Conservation (phyloP, 1,284 basidiomycete genomes). For the Puccinia hordei region DNA sequence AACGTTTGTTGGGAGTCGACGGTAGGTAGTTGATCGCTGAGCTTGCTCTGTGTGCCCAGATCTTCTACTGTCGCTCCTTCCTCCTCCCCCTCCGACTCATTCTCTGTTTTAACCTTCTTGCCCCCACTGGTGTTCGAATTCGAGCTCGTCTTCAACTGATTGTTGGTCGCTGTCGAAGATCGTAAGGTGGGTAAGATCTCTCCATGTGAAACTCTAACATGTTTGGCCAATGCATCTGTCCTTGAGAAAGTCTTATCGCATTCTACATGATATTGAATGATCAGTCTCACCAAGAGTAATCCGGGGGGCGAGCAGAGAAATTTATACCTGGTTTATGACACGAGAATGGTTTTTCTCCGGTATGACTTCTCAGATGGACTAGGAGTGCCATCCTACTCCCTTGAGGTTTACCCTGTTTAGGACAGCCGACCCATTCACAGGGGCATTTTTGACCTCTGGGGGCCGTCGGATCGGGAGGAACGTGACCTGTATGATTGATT, state of each 20-base stretch:
- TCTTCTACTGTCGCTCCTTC: background rate
- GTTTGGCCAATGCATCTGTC: conserved; percentile 84
- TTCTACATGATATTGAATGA: conserved; percentile 63
- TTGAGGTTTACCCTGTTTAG: conserved; percentile 74
- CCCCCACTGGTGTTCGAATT: too few species aligned
- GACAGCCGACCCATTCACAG: conserved; percentile 83
- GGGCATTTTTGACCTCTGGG: conserved; percentile 49
- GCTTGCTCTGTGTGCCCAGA: background rate
- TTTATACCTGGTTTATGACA: conserved; percentile 73
- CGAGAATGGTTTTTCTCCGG: conserved; percentile 87
- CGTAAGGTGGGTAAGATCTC: conserved; percentile 29
- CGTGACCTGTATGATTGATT: conserved; percentile 22
- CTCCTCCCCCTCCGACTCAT: too few species aligned
- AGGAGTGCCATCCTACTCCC: conserved; percentile 83
- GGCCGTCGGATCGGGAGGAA: conserved; percentile 31
- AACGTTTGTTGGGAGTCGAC: background rate
- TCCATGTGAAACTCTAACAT: conserved; percentile 81
- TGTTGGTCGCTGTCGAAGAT: conserved; percentile 8
- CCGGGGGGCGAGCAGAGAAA: too few species aligned
- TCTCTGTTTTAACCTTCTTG: conserved; percentile 1
- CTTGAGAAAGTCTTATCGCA: conserved; percentile 91
- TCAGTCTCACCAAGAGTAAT: too few species aligned
- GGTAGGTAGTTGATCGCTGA: background rate
- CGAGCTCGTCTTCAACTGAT: conserved; percentile 20
- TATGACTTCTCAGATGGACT: conserved; percentile 83